Conservation (phyloP, 106 monocot genomes). For the Cymbidium sinense region DNA sequence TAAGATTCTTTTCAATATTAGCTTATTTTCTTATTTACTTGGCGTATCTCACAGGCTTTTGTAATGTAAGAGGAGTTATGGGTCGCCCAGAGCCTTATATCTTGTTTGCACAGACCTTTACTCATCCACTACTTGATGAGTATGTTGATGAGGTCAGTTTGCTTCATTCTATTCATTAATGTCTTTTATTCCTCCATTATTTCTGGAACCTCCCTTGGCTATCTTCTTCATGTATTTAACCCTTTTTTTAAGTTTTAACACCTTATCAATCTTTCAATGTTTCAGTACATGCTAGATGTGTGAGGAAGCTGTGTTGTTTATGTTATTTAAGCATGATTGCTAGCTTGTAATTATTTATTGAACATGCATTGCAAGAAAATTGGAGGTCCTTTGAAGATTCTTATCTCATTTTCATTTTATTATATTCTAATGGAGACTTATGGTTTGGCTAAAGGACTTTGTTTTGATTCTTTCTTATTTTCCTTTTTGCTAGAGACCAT, state of each 20-base stretch:
- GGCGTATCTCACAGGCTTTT: neutral
- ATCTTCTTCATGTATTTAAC: neutral
- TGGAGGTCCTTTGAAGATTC: neutral
- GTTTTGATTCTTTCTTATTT: neutral
- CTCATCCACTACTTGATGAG: constrained; percentile 86
- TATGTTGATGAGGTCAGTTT: constrained; percentile 84
- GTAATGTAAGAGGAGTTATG: constrained; percentile 27
- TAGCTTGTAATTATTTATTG: neutral
- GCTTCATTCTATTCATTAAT: neutral
- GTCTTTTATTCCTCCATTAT: neutral
- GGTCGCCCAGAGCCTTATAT: constrained; percentile 86
- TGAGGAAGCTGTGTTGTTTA: neutral
- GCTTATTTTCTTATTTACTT: neutral
- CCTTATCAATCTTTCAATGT: neutral
- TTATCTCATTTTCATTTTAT: neutral
- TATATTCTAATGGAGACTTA: neutral
- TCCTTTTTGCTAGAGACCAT: neutral
- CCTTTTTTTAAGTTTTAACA: neutral
- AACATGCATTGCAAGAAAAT: neutral
- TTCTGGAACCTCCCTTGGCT: neutral
- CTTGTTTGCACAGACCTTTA: constrained; percentile 76
- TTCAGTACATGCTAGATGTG: neutral
- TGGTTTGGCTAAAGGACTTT: neutral
- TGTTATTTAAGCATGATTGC: neutral
- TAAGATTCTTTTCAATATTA: neutral